phyloP scores from a whole-genome alignment of 176 grass and related monocot species.

The Oryza glumipatula region DNA sequence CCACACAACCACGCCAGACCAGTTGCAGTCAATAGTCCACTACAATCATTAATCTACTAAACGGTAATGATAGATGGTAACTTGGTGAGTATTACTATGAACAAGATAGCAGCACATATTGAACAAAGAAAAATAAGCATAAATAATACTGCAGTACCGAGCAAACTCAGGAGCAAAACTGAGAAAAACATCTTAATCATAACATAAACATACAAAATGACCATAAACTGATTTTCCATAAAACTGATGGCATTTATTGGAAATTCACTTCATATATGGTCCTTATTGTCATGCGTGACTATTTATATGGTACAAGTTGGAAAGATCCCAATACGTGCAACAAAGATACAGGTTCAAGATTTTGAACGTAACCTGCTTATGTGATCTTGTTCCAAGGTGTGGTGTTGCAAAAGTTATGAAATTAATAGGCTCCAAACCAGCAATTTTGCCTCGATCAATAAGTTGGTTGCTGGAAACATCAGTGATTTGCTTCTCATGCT shows the following conservation, averaged over 20 bases:
- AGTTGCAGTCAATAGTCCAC: not conserved
- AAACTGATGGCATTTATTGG: slow-evolving; percentile 8
- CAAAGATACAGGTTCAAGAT: not conserved
- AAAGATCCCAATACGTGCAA: not conserved
- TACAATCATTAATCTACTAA: slow-evolving; percentile 2
- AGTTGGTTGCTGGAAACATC: slow-evolving; percentile 24
- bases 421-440: slow-evolving; percentile 89
- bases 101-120: slow-evolving; percentile 14
- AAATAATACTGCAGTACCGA: not conserved
- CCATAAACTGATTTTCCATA: not conserved
- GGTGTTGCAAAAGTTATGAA: slow-evolving; percentile 97
- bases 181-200: not conserved
- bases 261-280: slow-evolving; percentile 14
- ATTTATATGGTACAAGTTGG: not conserved
- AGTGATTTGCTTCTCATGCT: slow-evolving; percentile 36
- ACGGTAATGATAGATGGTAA: not conserved
- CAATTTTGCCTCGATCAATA: slow-evolving; percentile 61
- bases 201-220: not conserved
- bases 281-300: not conserved
- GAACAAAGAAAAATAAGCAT: not conserved
- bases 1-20: not conserved
- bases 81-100: not conserved
- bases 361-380: slow-evolving; percentile 73
- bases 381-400: slow-evolving; percentile 86
- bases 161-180: slow-evolving; percentile 6